Evolutionary conservation across 768 basidiomycete species (phyloP).

Genomic region (Mycena olivaceomarginata): DNA sequence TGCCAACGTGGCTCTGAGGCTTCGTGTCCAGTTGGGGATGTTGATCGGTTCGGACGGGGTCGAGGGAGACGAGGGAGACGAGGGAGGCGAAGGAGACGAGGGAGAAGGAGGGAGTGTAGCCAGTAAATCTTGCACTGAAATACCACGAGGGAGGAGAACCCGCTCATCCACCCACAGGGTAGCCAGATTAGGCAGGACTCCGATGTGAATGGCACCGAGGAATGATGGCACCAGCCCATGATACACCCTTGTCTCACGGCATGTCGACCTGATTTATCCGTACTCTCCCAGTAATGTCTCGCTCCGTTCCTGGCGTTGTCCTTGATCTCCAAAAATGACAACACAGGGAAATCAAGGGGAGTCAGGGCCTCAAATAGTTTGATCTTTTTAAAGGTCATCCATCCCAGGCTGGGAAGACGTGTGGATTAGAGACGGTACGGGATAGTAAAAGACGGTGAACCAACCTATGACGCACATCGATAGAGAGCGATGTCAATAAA

Average conservation of each 20-base stretch:
- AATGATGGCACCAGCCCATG: constrained; percentile 41
- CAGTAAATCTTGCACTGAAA: constrained; percentile 10
- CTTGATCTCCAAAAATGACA: constrained; percentile 43
- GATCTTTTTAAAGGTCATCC: constrained; percentile 31
- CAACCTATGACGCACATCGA: constrained; percentile 47
- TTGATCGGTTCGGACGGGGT: not conserved
- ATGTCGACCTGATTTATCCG: not conserved
- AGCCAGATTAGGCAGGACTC: constrained; percentile 37
- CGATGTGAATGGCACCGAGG: constrained; percentile 24
- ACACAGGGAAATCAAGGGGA: constrained; percentile 35
- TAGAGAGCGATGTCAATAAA: constrained; percentile 39
- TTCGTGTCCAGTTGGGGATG: not conserved
- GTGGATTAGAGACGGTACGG: not conserved
- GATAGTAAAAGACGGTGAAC: not conserved
- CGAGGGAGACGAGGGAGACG: not conserved
- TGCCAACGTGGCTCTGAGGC: constrained; percentile 17
- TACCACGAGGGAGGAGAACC: not conserved
- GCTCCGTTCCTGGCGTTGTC: constrained; percentile 36
- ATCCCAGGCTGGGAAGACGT: constrained; percentile 25
- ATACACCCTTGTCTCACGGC: constrained; percentile 12
- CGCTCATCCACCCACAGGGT: constrained; percentile 47
- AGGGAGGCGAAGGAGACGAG: not conserved
- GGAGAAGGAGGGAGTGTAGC: constrained; percentile 6
- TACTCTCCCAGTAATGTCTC: constrained; percentile 35
- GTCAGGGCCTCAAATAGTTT: constrained; percentile 42